A percentile compares a stretch with the other conserved stretches of the same genome.
These are phyloP conservation scores for Immersiporthe knoxdaviesiana DNA, from an alignment of 2,329 filamentous ascomycete genomes.

Conservation along the genomic window DNA sequence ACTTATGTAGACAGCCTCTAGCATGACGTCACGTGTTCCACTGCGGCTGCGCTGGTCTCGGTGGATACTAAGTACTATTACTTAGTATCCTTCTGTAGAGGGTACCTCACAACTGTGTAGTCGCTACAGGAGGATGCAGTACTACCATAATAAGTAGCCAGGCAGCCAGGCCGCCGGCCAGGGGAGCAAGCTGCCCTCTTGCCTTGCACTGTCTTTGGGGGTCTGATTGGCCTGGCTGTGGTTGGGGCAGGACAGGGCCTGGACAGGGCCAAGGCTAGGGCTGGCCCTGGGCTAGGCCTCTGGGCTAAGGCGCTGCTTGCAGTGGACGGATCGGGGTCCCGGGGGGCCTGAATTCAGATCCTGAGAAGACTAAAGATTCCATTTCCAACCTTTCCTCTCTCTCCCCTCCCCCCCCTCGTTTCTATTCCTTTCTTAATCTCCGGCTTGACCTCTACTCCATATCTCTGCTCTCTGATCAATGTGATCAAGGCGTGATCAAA, in stretches of 20 bases:
- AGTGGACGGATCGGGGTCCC: neutral
- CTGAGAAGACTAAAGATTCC: neutral
- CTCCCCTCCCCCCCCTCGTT: neutral
- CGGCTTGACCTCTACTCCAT: neutral
- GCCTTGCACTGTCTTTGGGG: neutral
- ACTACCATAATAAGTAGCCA: too few species aligned
- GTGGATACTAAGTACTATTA: too few species aligned
- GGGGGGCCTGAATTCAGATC: neutral
- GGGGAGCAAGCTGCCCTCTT: neutral
- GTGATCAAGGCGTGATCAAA: neutral
- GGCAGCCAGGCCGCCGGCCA: neutral
- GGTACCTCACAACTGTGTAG: neutral
- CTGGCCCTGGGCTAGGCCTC: neutral
- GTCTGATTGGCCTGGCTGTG: neutral
- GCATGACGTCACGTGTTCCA: conserved; percentile 12
- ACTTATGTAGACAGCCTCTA: conserved; percentile 1
- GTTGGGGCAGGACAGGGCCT: neutral
- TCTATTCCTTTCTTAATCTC: conserved; percentile 7
- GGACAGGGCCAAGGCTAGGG: neutral
- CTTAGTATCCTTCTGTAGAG: neutral
- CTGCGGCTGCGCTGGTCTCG: neutral
- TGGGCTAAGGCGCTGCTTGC: neutral
- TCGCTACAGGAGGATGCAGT: neutral
- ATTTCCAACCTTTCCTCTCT: neutral
- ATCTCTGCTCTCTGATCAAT: conserved; percentile 1